Evolutionary conservation across 208 protist genomes (phyloP), one percentile per base, ranked within the genome.

Genomic region (Crithidia fasciculata): DNA sequence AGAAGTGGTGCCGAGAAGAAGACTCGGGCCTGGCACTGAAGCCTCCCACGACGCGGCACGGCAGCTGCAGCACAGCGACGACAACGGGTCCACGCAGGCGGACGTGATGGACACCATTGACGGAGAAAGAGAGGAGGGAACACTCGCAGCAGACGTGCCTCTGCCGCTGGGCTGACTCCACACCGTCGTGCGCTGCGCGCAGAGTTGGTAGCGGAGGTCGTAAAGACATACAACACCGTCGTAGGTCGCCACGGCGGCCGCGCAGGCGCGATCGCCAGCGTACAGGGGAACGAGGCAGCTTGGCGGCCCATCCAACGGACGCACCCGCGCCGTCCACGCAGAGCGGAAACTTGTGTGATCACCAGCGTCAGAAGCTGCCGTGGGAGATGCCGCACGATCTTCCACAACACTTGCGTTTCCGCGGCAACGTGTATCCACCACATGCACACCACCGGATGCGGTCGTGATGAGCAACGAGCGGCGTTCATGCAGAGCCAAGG

Each of bases 151-250:
- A 72, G 16, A 13, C 13, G 13, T 10, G 18, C 0, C 40, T 50
- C 8, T 44, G 53, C 13, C 4, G 39, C 15, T 15, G 19, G 12
- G 15, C 9, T 55, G 64, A 13, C 28, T 36, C 4, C 13, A 19
- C 28, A 69, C 39, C 0, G 54, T 50, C 3, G 78, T 44, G n/a
- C 79, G 36, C 41, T 77, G 73, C 53, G 90, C 71, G 40, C 83
- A 74, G 8, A 86, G 18, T 41, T 83, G 69, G 67, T 89, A 91
- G 28, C 90, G 90, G 15, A 92, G 62, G 68, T 95, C 90, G 78
- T 84, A 95, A 8, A 95, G 72, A n/a, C 77, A 81, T 4, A 87
- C 81, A 2, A 58, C 59, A 2, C 90, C 90, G 13, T 52, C 73
- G 65, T 70, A 72, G 16, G 87, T 90, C 4, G 65, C 77, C 8